Evolutionary conservation across 306 rosid genomes (phyloP), one percentile per base, ranked within the genome.

Genomic region (Pterocarpus santalinus): DNA sequence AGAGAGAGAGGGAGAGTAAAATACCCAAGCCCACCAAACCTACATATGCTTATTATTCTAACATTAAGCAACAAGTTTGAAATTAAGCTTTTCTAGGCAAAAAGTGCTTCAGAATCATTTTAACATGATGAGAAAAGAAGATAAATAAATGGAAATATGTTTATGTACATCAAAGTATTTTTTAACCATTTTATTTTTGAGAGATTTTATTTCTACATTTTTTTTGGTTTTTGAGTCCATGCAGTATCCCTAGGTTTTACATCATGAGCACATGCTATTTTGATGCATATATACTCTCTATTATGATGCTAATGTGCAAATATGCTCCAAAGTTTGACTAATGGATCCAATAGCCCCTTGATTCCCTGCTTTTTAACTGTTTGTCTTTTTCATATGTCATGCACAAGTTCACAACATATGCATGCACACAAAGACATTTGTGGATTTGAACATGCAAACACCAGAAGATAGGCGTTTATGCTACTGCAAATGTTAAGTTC

Each of bases 401-500:
- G 43, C 69, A 73, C 10, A 43, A 43, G 47, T 43, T 43, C 47
- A 43, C 51, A 52, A 15, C 35, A 60, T 22, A 36, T 14, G 28
- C 17, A 12, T 36, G 1, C 44, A 46, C 62, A 41, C 17, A 38
- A 12, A 44, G 67, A 39, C 74, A 79, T 41, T 65, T 69, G 46
- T 69, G 55, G 73, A 61, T 80, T 65, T 78, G 55, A 80, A 55
- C 69, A 66, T 56, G 22, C 51, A 36, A 51, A 78, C 30, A 65
- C 63, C 62, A 51, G 61, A 69, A 77, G 57, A 33, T 66, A 75
- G 60, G 77, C 41, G 67, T 62, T 66, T 66, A 35, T 75, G 84
- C 38, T 64, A 47, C 52, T 69, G 32, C 44, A 72, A 41, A 77
- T 87, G 46, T 61, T 35, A 60, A 77, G 68, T 85, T 70, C 36